phyloP scores from a whole-genome alignment of 305 asterid genomes.

The Solanum hybrid region DNA sequence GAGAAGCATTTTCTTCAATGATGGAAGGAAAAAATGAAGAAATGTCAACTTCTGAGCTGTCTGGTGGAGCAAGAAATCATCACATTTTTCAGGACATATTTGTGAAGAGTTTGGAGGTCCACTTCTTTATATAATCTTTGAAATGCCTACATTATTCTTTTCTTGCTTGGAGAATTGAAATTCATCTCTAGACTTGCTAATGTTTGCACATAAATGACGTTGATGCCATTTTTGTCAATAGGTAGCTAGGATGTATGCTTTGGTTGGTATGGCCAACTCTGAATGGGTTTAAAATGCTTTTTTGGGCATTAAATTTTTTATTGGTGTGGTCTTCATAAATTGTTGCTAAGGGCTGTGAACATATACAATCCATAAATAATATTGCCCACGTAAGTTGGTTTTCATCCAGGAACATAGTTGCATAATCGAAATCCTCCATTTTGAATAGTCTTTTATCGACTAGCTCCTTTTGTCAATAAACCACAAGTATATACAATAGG shows the following conservation, averaged over 20 bases:
- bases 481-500: not conserved
- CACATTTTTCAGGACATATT: constrained; percentile 73
- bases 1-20: constrained; percentile 88
- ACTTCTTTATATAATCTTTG: not conserved
- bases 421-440: not conserved
- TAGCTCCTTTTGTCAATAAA: not conserved
- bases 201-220: not conserved
- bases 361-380: not conserved
- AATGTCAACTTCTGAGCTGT: constrained; percentile 72
- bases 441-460: not conserved
- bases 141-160: not conserved
- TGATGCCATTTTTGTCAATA: not conserved
- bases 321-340: not conserved
- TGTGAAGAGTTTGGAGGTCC: constrained; percentile 83
- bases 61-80: constrained; percentile 91
- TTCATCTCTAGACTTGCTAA: not conserved
- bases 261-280: not conserved
- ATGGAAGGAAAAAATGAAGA: constrained; percentile 75
- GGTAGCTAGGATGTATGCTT: not conserved
- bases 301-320: not conserved
- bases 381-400: not conserved
- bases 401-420: not conserved
- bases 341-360: not conserved
- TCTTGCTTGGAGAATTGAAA: not conserved
- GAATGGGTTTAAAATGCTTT: not conserved